A percentile compares a stretch with the other conserved stretches of the same genome.
Evolutionary conservation across 2,329 filamentous ascomycete genomes (phyloP).

Genomic region (Didymellaceae sp.): DNA sequence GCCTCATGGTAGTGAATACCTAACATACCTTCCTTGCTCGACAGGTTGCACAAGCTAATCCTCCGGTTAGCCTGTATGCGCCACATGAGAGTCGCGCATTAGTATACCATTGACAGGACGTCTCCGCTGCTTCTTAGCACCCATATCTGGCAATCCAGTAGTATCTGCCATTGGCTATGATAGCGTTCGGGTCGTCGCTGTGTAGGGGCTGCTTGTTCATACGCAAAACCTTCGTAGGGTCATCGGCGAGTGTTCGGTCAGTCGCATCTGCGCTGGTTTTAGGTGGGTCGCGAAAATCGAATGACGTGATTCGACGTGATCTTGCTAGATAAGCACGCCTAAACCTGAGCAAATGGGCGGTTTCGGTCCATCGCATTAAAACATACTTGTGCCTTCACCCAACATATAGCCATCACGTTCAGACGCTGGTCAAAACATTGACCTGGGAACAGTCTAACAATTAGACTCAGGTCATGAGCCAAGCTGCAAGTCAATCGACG

Average conservation of each 20-base stretch:
- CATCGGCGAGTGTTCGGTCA: constrained; percentile 17
- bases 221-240: constrained; percentile 10
- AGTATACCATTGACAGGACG: constrained; percentile 35
- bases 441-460: too few relatives aligned
- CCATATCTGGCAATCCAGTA: constrained; percentile 16
- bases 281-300: constrained; percentile 14
- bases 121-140: constrained; percentile 32
- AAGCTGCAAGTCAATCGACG: too few relatives aligned
- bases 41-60: constrained; percentile 29
- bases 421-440: too few relatives aligned
- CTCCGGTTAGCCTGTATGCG: constrained; percentile 13
- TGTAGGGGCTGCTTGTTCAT: constrained; percentile 3
- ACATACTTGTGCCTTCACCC: too few relatives aligned
- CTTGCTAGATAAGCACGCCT: too few relatives aligned
- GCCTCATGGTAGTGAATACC: too few relatives aligned
- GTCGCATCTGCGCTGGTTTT: constrained; percentile 13
- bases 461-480: too few relatives aligned
- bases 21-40: constrained; percentile 27
- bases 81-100: background rate
- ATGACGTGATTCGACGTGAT: constrained; percentile 13
- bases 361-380: too few relatives aligned
- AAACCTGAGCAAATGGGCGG: too few relatives aligned
- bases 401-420: too few relatives aligned
- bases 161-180: constrained; percentile 14
- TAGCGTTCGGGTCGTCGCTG: constrained; percentile 22